Evolutionary conservation across 441 rosid species (phyloP).

Genomic region (Viola pubescens): DNA sequence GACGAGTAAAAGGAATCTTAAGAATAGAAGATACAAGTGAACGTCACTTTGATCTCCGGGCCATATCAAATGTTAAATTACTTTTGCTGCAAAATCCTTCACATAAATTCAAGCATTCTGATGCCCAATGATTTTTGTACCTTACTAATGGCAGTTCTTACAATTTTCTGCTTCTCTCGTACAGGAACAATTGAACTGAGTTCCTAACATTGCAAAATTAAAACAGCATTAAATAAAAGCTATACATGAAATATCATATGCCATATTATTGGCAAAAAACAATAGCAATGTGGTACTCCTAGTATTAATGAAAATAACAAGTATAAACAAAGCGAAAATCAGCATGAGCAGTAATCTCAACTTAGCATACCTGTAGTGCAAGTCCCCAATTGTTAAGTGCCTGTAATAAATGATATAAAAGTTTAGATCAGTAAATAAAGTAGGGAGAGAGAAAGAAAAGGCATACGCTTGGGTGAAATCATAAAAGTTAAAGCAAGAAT

Average conservation of each 20-base stretch:
- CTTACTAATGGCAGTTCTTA: constrained; percentile 94
- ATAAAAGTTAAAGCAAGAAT: constrained; percentile 2
- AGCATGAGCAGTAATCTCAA: constrained; percentile 5
- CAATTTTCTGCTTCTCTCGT: constrained; percentile 85
- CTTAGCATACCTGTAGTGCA: constrained; percentile 66
- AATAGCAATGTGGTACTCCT: not conserved
- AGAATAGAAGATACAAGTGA: constrained; percentile 10
- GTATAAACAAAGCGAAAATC: constrained; percentile 1
- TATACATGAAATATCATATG: constrained; percentile 10
- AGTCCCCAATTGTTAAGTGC: constrained; percentile 99
- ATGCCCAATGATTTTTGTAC: constrained; percentile 37
- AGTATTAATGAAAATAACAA: not conserved
- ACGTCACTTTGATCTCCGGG: not conserved
- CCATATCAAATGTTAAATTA: constrained; percentile 16
- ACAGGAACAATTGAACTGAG: constrained; percentile 97
- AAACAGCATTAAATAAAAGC: constrained; percentile 11
- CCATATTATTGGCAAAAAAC: not conserved
- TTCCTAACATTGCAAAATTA: constrained; percentile 46
- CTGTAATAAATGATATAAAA: constrained; percentile 37
- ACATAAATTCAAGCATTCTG: constrained; percentile 21
- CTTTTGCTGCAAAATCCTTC: constrained; percentile 24
- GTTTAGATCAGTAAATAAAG: constrained; percentile 17
- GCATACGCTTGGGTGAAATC: constrained; percentile 3
- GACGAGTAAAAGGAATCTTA: constrained; percentile 15
- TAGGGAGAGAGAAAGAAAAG: not conserved